phyloP scores from a whole-genome alignment of 805 yeast genomes.

The Brettanomyces naardenensis region DNA sequence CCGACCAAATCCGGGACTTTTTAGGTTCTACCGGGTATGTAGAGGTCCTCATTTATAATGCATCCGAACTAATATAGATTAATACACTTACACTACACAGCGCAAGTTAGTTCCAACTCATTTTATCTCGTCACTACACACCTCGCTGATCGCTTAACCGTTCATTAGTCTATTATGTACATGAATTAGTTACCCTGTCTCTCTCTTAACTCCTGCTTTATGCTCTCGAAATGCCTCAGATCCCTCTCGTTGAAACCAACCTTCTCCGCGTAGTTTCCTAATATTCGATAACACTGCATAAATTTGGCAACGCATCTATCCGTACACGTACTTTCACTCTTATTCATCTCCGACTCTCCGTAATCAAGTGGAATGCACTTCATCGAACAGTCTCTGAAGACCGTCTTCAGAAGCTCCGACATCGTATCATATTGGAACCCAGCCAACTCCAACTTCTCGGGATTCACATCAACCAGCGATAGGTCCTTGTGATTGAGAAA shows the following conservation, averaged over 20 bases:
- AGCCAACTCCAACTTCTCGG: slow-evolving; percentile 54
- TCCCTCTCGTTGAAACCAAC: slow-evolving; percentile 38
- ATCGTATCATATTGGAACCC: slow-evolving; percentile 63
- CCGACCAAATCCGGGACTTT: too few species aligned
- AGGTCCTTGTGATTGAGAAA: slow-evolving; percentile 42
- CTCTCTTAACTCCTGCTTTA: slow-evolving; percentile 13
- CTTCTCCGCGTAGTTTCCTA: slow-evolving; percentile 45
- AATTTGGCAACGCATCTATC: slow-evolving; percentile 94
- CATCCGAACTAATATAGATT: too few species aligned
- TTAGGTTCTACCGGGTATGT: too few species aligned
- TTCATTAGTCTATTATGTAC: too few species aligned
- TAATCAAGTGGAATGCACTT: slow-evolving; percentile 87
- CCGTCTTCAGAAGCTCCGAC: slow-evolving; percentile 36
- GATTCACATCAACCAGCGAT: slow-evolving; percentile 43
- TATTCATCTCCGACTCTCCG: slow-evolving; percentile 65
- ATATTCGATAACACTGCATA: slow-evolving; percentile 57
- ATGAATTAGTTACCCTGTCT: neutral
- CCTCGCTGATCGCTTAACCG: too few species aligned
- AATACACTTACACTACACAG: too few species aligned
- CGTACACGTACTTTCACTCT: slow-evolving; percentile 77
- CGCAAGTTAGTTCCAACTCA: too few species aligned
- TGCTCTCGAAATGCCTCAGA: slow-evolving; percentile 22
- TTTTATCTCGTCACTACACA: too few species aligned
- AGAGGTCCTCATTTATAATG: too few species aligned
- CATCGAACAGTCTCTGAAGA: slow-evolving; percentile 52